Percentiles rank a stretch among this genome's conserved stretches.
phyloP scores from a whole-genome alignment of 2,329 filamentous ascomycete genomes.

The Esteya vermicola region DNA sequence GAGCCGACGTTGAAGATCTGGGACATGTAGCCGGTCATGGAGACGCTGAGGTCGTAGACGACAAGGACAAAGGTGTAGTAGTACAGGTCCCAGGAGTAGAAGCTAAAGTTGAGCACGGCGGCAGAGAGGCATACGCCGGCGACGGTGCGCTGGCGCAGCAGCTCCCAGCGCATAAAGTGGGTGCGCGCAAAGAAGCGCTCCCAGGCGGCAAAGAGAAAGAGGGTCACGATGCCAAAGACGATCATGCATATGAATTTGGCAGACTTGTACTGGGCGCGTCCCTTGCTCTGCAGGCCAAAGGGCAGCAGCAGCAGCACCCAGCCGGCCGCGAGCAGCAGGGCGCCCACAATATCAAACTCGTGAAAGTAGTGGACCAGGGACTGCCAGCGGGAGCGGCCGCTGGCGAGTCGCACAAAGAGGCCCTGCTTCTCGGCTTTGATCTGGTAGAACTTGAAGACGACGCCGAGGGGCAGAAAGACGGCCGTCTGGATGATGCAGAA shows the following conservation, averaged over 20 bases:
- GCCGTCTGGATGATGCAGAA: slow-evolving; percentile 50
- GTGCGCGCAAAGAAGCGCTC: slow-evolving; percentile 23
- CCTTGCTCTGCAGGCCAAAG: slow-evolving; percentile 40
- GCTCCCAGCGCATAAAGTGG: slow-evolving; percentile 27
- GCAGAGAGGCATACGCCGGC: slow-evolving; percentile 14
- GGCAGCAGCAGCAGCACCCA: slow-evolving; percentile 55
- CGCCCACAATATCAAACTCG: slow-evolving; percentile 50
- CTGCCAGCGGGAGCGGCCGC: slow-evolving; percentile 30
- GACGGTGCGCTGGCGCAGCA: slow-evolving; percentile 33
- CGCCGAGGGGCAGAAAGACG: slow-evolving; percentile 41
- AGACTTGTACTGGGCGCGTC: slow-evolving; percentile 24
- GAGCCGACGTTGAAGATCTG: slow-evolving; percentile 13
- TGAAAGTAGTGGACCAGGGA: slow-evolving; percentile 37
- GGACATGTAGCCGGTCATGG: slow-evolving; percentile 11
- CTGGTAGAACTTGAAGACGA: slow-evolving; percentile 43
- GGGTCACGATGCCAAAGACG: slow-evolving; percentile 21
- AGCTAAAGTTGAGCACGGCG: slow-evolving; percentile 11
- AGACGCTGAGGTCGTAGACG: slow-evolving; percentile 12
- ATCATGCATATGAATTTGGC: slow-evolving; percentile 27
- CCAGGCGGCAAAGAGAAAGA: slow-evolving; percentile 23
- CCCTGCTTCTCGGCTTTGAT: slow-evolving; percentile 43
- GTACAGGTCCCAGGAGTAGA: slow-evolving; percentile 14
- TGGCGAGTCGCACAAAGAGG: slow-evolving; percentile 24
- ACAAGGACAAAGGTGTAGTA: slow-evolving; percentile 13
- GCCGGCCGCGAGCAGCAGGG: slow-evolving; percentile 44